Base-by-base conservation (phyloP, 2,329 filamentous ascomycete genomes). In the Didymellaceae sp. region DNA sequence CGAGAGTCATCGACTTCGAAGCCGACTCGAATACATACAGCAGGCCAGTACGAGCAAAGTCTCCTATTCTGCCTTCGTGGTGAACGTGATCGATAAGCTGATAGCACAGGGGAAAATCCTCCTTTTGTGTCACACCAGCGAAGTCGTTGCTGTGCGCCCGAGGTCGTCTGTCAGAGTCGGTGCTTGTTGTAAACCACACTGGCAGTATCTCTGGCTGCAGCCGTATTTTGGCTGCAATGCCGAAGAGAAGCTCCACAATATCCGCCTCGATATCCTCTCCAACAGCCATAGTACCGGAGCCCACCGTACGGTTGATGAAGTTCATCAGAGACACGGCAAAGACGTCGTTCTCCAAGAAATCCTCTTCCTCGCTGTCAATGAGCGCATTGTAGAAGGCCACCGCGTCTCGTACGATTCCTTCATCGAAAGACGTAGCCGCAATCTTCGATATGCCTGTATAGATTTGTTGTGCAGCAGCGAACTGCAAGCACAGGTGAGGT, bases 1-100 rank as follows among this genome's bases (percentile, higher is more conserved):
- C 94, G 52, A 99, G 74, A 1, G 86, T 83, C 16, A 86, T 83
- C 1, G 91, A 96, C 59, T 86, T 88, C 0, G 91, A 93, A 0
- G 93, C 91, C 0, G 91, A 90, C 75, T 97, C 93, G 62, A 97
- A 96, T 52, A 99, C 90, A 74, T 99, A 99, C 6, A 99, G 81
- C 55, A 99, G 74, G 0, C 94, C 94, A 0, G 94, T 99, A 49
- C 94, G 82, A 2, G 94, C 93, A 78, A 99, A 99, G 73, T 99
- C 94, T 10, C 94, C 94, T 14, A 95, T 89, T 47, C 93, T 87
- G 32, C 94, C 94, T 69, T 97, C 93, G 60, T 96, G 89, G 67
- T 99, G 93, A 44, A 99, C 95, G 70, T 96, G 96, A 70, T 99
- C 92, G 69, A 99, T 90, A 59, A 99, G 79, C 31, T 97, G 83